These are phyloP conservation scores for Saccharum officinarum DNA, from an alignment of 176 grass and related monocot genomes.

Conservation along the genomic window DNA sequence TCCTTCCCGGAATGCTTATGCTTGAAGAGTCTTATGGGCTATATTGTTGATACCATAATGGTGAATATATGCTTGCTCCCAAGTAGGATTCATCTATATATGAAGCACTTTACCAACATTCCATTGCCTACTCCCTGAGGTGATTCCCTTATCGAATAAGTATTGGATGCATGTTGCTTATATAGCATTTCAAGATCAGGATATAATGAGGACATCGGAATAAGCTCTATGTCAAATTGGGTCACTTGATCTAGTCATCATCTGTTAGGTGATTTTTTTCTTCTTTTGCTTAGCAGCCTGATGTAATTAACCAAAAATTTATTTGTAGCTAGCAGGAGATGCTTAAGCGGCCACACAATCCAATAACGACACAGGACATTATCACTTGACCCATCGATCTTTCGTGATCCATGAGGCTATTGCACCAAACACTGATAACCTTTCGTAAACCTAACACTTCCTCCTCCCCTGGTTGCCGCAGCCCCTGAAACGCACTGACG, in stretches of 20 bases:
- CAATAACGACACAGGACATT: background rate
- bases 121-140: background rate
- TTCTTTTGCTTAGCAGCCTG: background rate
- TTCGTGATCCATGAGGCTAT: background rate
- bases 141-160: background rate
- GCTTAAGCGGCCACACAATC: no score
- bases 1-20: no score
- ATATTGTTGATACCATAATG: no score
- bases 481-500: constrained; percentile 27
- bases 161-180: background rate
- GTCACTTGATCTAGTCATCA: background rate
- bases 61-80: background rate
- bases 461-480: background rate
- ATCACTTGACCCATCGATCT: background rate
- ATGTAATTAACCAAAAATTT: background rate
- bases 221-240: background rate
- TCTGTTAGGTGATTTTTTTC: background rate
- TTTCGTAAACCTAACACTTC: background rate
- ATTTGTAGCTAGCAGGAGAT: no score
- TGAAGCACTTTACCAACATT: background rate
- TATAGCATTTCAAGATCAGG: background rate
- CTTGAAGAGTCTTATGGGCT: no score
- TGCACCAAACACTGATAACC: background rate
- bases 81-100: background rate
- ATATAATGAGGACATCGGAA: background rate